phyloP scores from a whole-genome alignment of 306 rosid species.

The Cicer pinnatifidum region DNA sequence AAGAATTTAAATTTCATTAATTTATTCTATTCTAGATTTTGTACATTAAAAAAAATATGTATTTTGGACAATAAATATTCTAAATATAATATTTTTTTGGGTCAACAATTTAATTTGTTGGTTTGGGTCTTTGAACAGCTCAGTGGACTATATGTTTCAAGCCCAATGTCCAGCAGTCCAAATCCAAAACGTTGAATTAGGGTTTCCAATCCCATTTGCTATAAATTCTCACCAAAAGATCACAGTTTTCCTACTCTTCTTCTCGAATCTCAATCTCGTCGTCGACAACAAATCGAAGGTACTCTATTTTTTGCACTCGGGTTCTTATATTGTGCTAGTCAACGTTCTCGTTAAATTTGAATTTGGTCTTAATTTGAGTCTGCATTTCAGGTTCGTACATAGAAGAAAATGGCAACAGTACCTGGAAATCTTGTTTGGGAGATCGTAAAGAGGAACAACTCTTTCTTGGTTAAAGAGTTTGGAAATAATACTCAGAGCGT shows the following conservation, averaged over 20 bases:
- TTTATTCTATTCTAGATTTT: too few species aligned
- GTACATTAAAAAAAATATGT: too few species aligned
- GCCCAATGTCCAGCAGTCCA: neutral
- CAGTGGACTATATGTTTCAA: neutral
- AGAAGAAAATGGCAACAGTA: constrained; percentile 65
- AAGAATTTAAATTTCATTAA: too few species aligned
- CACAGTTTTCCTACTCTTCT: neutral
- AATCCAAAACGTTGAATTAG: neutral
- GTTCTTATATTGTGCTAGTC: neutral
- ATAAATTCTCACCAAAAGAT: constrained; percentile 41
- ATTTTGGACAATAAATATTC: too few species aligned
- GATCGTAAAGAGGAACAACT: constrained; percentile 91
- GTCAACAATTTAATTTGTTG: too few species aligned
- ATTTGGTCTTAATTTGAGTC: constrained; percentile 19
- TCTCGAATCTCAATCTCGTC: neutral
- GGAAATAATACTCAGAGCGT: constrained; percentile 78
- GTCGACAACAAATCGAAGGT: constrained; percentile 1
- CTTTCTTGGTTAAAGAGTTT: constrained; percentile 80
- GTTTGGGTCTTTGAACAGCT: neutral
- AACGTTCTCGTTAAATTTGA: neutral
- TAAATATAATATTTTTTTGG: too few species aligned
- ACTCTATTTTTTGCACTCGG: neutral
- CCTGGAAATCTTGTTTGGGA: constrained; percentile 92
- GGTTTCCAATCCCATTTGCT: neutral
- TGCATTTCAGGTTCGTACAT: constrained; percentile 43